phyloP scores from a whole-genome alignment of 352 stramenopile genomes.

The Phytophthora citrophthora region DNA sequence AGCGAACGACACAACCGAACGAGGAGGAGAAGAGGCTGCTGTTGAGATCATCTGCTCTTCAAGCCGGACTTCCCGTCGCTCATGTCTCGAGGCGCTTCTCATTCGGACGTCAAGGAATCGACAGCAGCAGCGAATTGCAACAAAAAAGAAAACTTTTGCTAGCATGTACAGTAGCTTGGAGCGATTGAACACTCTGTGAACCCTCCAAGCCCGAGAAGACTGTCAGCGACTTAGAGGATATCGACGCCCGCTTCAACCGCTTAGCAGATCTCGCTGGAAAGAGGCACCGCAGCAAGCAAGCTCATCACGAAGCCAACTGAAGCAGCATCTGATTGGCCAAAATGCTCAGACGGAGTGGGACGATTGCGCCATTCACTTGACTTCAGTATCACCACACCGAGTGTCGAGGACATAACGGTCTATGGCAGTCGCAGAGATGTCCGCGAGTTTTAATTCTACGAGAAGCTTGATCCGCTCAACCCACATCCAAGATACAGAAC shows the following conservation, averaged over 20 bases:
- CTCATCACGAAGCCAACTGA: conserved; percentile 19
- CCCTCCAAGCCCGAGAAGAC: background rate
- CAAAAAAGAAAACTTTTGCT: conserved; percentile 2
- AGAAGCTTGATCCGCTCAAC: too few species aligned
- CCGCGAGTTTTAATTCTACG: too few species aligned
- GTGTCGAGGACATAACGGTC: conserved; percentile 4
- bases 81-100: conserved; percentile 33
- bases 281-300: conserved; percentile 11
- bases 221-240: background rate
- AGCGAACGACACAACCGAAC: conserved; percentile 26
- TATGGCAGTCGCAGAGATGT: too few species aligned
- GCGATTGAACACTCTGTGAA: conserved; percentile 22
- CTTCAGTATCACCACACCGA: conserved; percentile 23
- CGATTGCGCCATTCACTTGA: conserved; percentile 41
- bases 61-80: conserved; percentile 25
- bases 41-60: conserved; percentile 37
- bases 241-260: conserved; percentile 12
- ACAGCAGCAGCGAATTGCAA: background rate
- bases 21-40: conserved; percentile 30
- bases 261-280: conserved; percentile 22
- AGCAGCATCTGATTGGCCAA: conserved; percentile 21
- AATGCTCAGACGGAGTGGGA: conserved; percentile 23
- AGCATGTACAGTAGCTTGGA: background rate
- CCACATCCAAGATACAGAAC: too few species aligned
- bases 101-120: conserved; percentile 11